Conservation (phyloP, 108 stramenopile genomes). For the Pseudonitzschia multistriata region DNA sequence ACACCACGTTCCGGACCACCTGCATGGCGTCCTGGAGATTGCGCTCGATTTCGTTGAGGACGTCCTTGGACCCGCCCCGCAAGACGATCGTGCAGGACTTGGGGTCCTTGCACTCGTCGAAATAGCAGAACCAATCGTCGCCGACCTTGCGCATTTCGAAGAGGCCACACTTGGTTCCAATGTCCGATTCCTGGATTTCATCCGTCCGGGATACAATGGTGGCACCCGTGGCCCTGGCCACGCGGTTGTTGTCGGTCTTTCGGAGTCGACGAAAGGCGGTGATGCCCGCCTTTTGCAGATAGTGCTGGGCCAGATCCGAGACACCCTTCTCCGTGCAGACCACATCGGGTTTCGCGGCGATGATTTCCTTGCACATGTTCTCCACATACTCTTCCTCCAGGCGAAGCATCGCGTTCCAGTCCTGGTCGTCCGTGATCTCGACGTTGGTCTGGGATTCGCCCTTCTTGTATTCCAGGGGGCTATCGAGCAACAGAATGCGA, state of each 20-base stretch:
- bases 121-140: constrained; percentile 96
- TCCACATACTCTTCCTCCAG: constrained; percentile 99
- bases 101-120: constrained; percentile 96
- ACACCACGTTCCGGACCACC: constrained; percentile 98
- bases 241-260: constrained; percentile 99
- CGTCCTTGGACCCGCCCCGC: constrained; percentile 98
- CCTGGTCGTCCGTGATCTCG: constrained; percentile 97
- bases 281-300: constrained; percentile 97
- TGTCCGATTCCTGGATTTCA: constrained; percentile 97
- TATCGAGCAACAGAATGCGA: constrained; percentile 95
- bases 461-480: constrained; percentile 99
- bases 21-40: constrained; percentile 99
- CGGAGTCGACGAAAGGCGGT: constrained; percentile 97
- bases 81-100: constrained; percentile 99
- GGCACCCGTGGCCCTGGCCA: constrained; percentile 97
- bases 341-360: constrained; percentile 97
- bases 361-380: constrained; percentile 98
- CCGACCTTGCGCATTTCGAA: constrained; percentile 99
- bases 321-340: constrained; percentile 99
- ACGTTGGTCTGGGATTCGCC: constrained; percentile 98
- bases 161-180: constrained; percentile 97
- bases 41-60: constrained; percentile 99
- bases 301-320: constrained; percentile 99
- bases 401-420: constrained; percentile 97
- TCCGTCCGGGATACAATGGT: constrained; percentile 98